phyloP scores from a whole-genome alignment of 768 basidiomycete species.

The Suillus weaverae region DNA sequence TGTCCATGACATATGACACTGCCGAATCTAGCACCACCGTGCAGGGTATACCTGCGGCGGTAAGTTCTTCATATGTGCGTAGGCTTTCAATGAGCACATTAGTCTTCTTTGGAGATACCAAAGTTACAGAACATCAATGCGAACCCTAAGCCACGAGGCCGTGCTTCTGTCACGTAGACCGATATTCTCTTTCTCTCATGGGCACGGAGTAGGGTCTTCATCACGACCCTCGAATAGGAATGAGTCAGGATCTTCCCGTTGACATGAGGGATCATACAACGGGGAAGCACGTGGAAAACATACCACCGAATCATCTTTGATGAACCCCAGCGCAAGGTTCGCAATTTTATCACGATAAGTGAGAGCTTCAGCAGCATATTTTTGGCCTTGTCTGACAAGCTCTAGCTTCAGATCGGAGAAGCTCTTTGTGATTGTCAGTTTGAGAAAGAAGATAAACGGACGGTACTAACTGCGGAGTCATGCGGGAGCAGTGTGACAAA shows the following conservation, averaged over 20 bases:
- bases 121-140: constrained; percentile 29
- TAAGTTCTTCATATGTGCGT: constrained; percentile 86
- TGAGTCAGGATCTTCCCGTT: constrained; percentile 85
- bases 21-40: constrained; percentile 95
- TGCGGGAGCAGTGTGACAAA: constrained; percentile 86
- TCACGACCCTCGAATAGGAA: constrained; percentile 94
- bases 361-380: constrained; percentile 75
- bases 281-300: constrained; percentile 28
- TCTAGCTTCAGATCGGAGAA: constrained; percentile 83
- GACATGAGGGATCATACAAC: constrained; percentile 16
- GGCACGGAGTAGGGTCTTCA: constrained; percentile 87
- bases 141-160: constrained; percentile 86
- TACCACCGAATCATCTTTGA: constrained; percentile 92
- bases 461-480: constrained; percentile 66
- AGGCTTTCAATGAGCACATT: constrained; percentile 48
- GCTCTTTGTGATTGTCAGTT: constrained; percentile 46
- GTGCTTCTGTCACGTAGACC: constrained; percentile 96
- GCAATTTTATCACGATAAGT: constrained; percentile 90
- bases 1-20: constrained; percentile 96
- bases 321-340: constrained; percentile 84
- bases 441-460: constrained; percentile 12
- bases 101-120: constrained; percentile 10
- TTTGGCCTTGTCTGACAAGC: constrained; percentile 77
- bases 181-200: constrained; percentile 92
- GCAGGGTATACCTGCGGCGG: constrained; percentile 89